Evolutionary conservation across 1,284 basidiomycete species (phyloP).

Genomic region (Trichosporon coremiiforme): DNA sequence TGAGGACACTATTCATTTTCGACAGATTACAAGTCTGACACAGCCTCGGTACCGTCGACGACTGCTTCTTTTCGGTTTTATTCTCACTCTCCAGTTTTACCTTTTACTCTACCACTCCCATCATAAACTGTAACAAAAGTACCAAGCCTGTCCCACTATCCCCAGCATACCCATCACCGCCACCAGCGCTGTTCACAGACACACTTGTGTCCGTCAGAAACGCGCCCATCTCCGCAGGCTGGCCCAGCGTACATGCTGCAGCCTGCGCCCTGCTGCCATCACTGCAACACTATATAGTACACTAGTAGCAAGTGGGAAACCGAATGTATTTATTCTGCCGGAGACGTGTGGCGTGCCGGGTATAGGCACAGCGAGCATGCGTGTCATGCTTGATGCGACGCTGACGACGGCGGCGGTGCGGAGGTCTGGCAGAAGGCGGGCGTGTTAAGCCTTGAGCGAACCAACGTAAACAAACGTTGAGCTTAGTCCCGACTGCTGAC

Average conservation of each 20-base stretch:
- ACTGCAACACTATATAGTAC: constrained; percentile 7
- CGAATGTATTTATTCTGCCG: constrained; percentile 6
- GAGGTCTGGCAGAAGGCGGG: no score
- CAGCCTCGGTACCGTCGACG: neutral
- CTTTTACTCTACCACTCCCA: neutral
- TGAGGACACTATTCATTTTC: constrained; percentile 15
- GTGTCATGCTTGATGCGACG: neutral
- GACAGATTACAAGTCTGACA: neutral
- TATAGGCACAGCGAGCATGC: neutral
- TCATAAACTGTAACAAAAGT: neutral
- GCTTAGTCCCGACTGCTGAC: no score
- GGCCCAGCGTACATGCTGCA: neutral
- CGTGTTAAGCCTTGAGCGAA: neutral
- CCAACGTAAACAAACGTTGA: neutral
- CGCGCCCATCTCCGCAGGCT: no score
- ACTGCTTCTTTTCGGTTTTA: constrained; percentile 7
- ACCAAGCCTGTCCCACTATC: neutral
- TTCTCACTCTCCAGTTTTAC: neutral
- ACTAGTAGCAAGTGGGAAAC: neutral
- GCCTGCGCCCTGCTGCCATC: neutral
- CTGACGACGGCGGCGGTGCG: neutral
- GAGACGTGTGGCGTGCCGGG: neutral
- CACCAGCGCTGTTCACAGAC: no score
- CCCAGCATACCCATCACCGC: neutral
- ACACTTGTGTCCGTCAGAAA: no score